phyloP scores from a whole-genome alignment of 768 basidiomycete genomes.

The Podaxis mareebaensis region DNA sequence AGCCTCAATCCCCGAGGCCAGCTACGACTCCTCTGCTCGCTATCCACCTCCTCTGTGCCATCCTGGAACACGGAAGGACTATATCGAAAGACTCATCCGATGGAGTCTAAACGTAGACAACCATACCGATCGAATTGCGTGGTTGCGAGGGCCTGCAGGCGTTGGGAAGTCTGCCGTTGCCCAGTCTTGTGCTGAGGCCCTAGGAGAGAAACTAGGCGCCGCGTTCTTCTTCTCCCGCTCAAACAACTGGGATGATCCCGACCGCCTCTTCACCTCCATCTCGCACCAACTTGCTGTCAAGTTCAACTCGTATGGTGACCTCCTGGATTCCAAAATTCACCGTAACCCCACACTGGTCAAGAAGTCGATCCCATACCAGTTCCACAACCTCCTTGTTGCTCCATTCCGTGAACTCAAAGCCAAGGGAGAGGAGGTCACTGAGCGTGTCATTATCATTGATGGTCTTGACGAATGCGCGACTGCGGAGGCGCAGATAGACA shows the following conservation, averaged over 20 bases:
- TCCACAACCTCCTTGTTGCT: neutral
- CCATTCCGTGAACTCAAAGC: neutral
- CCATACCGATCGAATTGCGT: neutral
- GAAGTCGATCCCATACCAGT: neutral
- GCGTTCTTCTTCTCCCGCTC: neutral
- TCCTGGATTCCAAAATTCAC: neutral
- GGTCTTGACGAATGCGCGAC: constrained; percentile 5
- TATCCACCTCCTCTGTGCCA: neutral
- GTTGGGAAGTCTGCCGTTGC: neutral
- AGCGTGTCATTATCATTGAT: neutral
- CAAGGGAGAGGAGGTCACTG: neutral
- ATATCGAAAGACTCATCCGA: neutral
- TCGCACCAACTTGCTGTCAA: constrained; percentile 1
- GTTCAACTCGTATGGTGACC: neutral
- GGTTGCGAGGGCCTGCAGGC: neutral
- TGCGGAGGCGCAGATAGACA: neutral
- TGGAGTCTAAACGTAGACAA: neutral
- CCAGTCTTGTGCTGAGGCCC: neutral
- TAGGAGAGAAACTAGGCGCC: neutral
- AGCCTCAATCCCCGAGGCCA: neutral
- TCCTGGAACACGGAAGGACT: neutral
- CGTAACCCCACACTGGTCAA: neutral
- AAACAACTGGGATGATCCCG: neutral
- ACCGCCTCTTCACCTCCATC: neutral
- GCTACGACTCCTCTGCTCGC: neutral